Percentiles rank a stretch among this genome's conserved stretches.
These are phyloP conservation scores for Emergomyces orientalis DNA, from an alignment of 2,329 filamentous ascomycete genomes.

Conservation along the genomic window DNA sequence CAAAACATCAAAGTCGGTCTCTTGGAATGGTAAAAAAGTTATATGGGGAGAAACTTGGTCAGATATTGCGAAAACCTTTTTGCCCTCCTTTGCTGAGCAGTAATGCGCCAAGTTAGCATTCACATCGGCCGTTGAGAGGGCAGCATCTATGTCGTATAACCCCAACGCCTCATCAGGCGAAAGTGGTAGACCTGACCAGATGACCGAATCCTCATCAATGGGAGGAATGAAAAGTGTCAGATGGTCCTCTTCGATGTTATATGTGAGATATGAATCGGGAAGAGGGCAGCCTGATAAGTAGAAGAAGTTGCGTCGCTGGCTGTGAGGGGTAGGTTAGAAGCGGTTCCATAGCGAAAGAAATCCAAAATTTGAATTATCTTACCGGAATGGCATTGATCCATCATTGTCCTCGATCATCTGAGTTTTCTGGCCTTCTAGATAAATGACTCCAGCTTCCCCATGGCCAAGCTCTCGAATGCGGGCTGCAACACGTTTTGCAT, in stretches of 20 bases:
- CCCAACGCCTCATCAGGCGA: slow-evolving; percentile 63
- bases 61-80: slow-evolving; percentile 64
- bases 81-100: slow-evolving; percentile 30
- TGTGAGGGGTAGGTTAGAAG: slow-evolving; percentile 27
- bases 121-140: slow-evolving; percentile 62
- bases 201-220: slow-evolving; percentile 73
- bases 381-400: slow-evolving; percentile 70
- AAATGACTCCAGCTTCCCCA: slow-evolving; percentile 64
- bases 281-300: slow-evolving; percentile 82
- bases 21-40: slow-evolving; percentile 60
- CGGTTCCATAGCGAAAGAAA: not conserved
- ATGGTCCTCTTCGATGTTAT: slow-evolving; percentile 64
- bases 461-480: slow-evolving; percentile 58
- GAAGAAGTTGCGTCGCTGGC: slow-evolving; percentile 87
- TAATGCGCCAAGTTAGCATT: slow-evolving; percentile 58
- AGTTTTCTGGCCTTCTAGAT: slow-evolving; percentile 76
- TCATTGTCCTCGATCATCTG: slow-evolving; percentile 85
- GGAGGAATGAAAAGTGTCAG: slow-evolving; percentile 87
- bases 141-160: slow-evolving; percentile 73
- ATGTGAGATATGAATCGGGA: slow-evolving; percentile 69
- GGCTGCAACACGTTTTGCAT: slow-evolving; percentile 74
- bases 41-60: slow-evolving; percentile 65
- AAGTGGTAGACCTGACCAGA: slow-evolving; percentile 86
- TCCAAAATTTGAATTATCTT: slow-evolving; percentile 17
- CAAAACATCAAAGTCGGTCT: slow-evolving; percentile 53